Evolutionary conservation across 2,329 filamentous ascomycete species (phyloP).

Genomic region (Penicillium sp.): DNA sequence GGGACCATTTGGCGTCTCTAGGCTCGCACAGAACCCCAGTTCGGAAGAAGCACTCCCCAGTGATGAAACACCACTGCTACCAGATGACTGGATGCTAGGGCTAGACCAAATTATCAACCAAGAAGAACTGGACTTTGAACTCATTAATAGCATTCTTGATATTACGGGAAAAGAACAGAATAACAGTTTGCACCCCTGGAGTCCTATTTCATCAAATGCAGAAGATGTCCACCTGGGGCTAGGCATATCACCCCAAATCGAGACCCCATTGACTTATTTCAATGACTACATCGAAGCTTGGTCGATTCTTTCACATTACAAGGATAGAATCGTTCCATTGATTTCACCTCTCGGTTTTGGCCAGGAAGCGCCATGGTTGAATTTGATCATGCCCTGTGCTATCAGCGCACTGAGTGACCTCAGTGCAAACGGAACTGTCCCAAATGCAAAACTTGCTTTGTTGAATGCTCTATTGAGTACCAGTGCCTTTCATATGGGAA

Average conservation of each 20-base stretch:
- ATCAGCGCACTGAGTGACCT: slow-evolving; percentile 12
- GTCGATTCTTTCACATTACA: slow-evolving; percentile 19
- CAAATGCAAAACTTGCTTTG: slow-evolving; percentile 8
- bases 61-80: neutral
- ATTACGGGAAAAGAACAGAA: neutral
- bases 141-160: neutral
- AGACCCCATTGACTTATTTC: neutral
- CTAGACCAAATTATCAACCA: neutral
- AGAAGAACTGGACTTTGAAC: neutral
- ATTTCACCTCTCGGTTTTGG: slow-evolving; percentile 13
- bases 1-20: slow-evolving; percentile 18
- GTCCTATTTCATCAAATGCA: neutral
- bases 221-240: neutral
- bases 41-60: neutral
- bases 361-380: slow-evolving; percentile 12
- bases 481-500: slow-evolving; percentile 15
- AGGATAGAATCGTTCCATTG: slow-evolving; percentile 14
- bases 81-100: neutral
- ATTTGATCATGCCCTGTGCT: slow-evolving; percentile 14
- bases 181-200: neutral
- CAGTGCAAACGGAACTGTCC: slow-evolving; percentile 1
- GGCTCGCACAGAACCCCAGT: neutral
- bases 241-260: neutral
- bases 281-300: slow-evolving; percentile 9
- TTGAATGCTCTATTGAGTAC: slow-evolving; percentile 14